Evolutionary conservation across 2,329 filamentous ascomycete species (phyloP).

Genomic region (Ceratocystis diversiconidia): DNA sequence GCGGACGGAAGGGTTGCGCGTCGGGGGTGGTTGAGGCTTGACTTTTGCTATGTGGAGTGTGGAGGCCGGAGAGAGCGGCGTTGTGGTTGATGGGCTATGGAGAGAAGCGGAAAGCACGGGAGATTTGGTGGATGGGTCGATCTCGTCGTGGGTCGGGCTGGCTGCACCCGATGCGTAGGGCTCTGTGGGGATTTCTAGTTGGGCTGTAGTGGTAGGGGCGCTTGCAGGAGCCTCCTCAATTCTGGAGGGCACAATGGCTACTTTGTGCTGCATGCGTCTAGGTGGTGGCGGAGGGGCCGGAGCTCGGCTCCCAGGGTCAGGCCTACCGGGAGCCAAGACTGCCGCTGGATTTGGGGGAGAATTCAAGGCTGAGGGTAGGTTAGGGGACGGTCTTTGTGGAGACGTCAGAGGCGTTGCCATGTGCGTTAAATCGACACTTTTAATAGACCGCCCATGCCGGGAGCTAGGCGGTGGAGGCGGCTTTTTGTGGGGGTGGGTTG

Average conservation of each 20-base stretch:
- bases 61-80: slow-evolving; percentile 31
- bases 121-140: neutral
- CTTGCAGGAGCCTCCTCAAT: neutral
- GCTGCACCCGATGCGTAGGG: neutral
- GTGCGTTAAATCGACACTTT: slow-evolving; percentile 32
- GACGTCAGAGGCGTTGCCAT: neutral
- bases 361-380: neutral
- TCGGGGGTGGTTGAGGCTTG: slow-evolving; percentile 30
- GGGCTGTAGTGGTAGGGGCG: neutral
- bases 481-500: slow-evolving; percentile 35
- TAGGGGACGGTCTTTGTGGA: neutral
- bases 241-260: neutral
- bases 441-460: slow-evolving; percentile 63
- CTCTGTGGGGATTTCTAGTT: neutral
- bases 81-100: slow-evolving; percentile 29
- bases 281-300: slow-evolving; percentile 5
- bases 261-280: slow-evolving; percentile 17
- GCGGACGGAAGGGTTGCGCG: slow-evolving; percentile 31
- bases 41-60: slow-evolving; percentile 26
- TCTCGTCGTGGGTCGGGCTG: neutral
- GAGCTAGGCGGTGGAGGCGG: slow-evolving; percentile 61
- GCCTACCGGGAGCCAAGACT: slow-evolving; percentile 29
- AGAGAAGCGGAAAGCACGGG: neutral
- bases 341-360: slow-evolving; percentile 21
- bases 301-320: slow-evolving; percentile 24